Evolutionary conservation across 108 stramenopile species (phyloP).

Genomic region (Nitzschia sp.): DNA sequence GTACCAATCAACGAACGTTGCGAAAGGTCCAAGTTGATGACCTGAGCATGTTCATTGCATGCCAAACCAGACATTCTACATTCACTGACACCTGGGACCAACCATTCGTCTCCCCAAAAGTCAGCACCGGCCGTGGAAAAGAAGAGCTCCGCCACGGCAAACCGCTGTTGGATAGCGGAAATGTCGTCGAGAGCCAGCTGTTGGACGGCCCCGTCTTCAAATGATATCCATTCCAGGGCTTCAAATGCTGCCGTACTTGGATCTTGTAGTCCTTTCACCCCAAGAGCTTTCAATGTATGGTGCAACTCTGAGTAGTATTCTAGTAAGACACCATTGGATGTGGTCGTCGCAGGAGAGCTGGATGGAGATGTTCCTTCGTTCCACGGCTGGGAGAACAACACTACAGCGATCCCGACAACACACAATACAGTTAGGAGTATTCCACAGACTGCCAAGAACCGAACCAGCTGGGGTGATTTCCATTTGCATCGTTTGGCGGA

Average conservation of each 20-base stretch:
- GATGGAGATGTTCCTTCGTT: too few species aligned
- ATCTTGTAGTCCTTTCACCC: conserved; percentile 10
- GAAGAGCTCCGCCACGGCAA: conserved; percentile 9
- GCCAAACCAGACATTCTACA: conserved; percentile 6
- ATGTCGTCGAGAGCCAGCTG: not conserved
- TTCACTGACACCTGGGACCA: not conserved
- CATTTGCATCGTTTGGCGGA: too few species aligned
- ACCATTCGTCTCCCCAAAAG: conserved; percentile 10
- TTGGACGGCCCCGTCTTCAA: conserved; percentile 10
- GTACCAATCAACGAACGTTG: conserved; percentile 11
- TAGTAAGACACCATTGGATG: not conserved
- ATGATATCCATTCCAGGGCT: conserved; percentile 24
- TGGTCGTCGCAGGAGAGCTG: too few species aligned
- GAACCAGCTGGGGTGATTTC: too few species aligned
- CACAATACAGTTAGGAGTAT: too few species aligned
- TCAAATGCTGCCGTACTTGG: conserved; percentile 4
- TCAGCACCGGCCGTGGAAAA: conserved; percentile 14
- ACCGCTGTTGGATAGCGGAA: conserved; percentile 15
- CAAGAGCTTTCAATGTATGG: not conserved
- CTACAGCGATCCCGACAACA: too few species aligned
- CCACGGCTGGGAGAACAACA: too few species aligned
- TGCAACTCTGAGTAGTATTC: conserved; percentile 8
- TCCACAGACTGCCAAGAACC: too few species aligned
- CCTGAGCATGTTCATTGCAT: not conserved
- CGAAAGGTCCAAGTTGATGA: not conserved